A percentile compares a stretch with the other conserved stretches of the same genome.
Evolutionary conservation across 495 filamentous ascomycete species (phyloP).

Genomic region (Talaromyces proteolyticus): DNA sequence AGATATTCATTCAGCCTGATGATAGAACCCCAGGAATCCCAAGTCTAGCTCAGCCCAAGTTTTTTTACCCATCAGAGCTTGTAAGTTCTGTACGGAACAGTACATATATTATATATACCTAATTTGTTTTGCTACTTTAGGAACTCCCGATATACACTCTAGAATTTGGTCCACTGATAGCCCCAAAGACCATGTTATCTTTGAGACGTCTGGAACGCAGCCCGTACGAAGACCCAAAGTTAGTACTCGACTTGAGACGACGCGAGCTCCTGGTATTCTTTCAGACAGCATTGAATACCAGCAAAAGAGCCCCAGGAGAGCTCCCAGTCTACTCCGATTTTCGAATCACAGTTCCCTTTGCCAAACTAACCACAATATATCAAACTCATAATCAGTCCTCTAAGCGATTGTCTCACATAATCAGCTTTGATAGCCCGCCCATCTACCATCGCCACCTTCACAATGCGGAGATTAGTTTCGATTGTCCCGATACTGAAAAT

Average conservation of each 20-base stretch:
- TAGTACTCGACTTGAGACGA: slow-evolving; percentile 21
- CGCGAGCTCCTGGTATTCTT: slow-evolving; percentile 25
- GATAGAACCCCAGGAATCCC: slow-evolving; percentile 13
- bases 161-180: slow-evolving; percentile 25
- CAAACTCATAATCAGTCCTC: slow-evolving; percentile 25
- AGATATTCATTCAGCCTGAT: slow-evolving; percentile 15
- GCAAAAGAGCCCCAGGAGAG: slow-evolving; percentile 6
- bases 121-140: slow-evolving; percentile 12
- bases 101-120: not conserved
- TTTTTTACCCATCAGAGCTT: slow-evolving; percentile 22
- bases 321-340: slow-evolving; percentile 22
- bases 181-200: slow-evolving; percentile 19
- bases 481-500: slow-evolving; percentile 27
- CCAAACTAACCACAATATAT: slow-evolving; percentile 52
- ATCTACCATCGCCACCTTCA: slow-evolving; percentile 52
- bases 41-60: slow-evolving; percentile 21
- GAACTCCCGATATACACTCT: slow-evolving; percentile 20
- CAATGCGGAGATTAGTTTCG: slow-evolving; percentile 31
- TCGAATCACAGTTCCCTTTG: slow-evolving; percentile 58
- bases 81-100: slow-evolving; percentile 15
- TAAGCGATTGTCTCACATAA: slow-evolving; percentile 42
- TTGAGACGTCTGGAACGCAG: slow-evolving; percentile 21
- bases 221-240: slow-evolving; percentile 3
- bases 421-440: slow-evolving; percentile 60
- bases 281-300: slow-evolving; percentile 10